phyloP scores from a whole-genome alignment of 305 asterid genomes.

The Solanum hybrid region DNA sequence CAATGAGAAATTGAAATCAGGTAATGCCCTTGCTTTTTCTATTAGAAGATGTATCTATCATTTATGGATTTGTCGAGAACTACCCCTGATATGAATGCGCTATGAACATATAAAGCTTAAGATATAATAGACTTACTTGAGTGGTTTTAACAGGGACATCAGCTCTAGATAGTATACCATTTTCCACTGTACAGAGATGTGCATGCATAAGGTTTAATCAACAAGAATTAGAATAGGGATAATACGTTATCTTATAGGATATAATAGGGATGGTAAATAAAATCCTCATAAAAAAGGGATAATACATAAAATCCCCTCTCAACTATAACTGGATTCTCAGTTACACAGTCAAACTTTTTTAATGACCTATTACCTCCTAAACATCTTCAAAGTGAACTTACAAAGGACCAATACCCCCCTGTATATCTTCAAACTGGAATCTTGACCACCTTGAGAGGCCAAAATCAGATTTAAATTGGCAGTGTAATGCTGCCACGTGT shows the following conservation, averaged over 20 bases:
- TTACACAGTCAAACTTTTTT: background rate
- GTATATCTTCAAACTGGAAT: background rate
- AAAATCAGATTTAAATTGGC: background rate
- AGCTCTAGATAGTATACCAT: background rate
- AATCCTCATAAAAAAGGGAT: background rate
- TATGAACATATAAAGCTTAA: background rate
- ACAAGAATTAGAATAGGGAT: background rate
- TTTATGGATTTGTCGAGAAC: background rate
- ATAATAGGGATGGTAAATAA: background rate
- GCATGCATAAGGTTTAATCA: background rate
- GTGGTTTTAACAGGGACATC: background rate
- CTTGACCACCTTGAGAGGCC: background rate
- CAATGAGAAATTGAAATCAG: slow-evolving; percentile 78
- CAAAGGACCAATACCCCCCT: background rate
- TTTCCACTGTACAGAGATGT: background rate
- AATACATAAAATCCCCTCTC: background rate
- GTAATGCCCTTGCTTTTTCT: slow-evolving; percentile 18
- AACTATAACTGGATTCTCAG: background rate
- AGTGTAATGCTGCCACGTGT: background rate
- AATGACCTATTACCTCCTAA: background rate
- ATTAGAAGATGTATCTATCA: background rate
- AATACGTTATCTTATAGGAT: background rate
- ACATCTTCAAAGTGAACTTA: background rate
- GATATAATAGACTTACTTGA: background rate
- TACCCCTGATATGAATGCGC: background rate